These are phyloP conservation scores for Haplosporangium sp. DNA, from an alignment of 371 early-diverging fungal species.

Conservation along the genomic window DNA sequence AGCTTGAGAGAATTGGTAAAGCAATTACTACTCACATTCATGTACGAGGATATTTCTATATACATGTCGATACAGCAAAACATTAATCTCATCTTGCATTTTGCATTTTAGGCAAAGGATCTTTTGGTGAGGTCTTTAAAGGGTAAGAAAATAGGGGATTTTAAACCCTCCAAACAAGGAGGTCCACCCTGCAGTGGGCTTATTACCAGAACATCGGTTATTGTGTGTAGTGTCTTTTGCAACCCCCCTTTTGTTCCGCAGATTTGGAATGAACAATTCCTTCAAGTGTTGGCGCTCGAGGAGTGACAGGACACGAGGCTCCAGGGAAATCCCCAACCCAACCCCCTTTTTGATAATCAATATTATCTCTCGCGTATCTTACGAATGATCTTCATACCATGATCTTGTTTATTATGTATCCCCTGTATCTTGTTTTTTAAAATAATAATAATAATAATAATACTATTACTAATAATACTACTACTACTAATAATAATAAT, in stretches of 20 bases:
- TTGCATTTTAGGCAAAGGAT: slow-evolving; percentile 77
- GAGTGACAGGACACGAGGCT: no score
- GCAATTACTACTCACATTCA: not conserved
- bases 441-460: no score
- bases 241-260: not conserved
- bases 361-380: no score
- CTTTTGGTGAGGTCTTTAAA: slow-evolving; percentile 93
- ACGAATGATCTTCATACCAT: no score
- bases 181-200: not conserved
- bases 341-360: not conserved
- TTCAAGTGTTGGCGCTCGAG: not conserved
- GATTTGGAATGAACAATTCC: not conserved
- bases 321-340: not conserved
- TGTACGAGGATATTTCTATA: not conserved
- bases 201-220: not conserved
- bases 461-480: no score
- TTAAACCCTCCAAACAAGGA: not conserved
- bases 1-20: slow-evolving; percentile 49
- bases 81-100: not conserved
- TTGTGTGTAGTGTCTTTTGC: not conserved
- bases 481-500: no score
- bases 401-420: no score
- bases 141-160: slow-evolving; percentile 67
- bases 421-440: no score
- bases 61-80: not conserved